A percentile compares a stretch with the other conserved stretches of the same genome.
phyloP scores from a whole-genome alignment of 2,329 filamentous ascomycete genomes.

The Balansia obtecta region DNA sequence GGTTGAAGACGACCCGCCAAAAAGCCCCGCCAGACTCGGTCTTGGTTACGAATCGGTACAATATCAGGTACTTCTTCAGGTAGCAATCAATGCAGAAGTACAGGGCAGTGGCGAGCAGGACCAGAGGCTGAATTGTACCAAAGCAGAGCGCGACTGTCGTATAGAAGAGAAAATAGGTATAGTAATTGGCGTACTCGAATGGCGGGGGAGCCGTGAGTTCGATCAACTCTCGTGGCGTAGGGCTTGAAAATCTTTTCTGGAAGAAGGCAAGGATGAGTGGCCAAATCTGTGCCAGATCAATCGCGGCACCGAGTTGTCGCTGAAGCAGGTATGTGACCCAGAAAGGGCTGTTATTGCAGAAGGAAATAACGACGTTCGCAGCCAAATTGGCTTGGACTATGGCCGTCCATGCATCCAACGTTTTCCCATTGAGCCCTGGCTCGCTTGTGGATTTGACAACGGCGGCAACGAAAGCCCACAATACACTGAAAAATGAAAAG shows the following conservation, averaged over 20 bases:
- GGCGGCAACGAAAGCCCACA: conserved; percentile 60
- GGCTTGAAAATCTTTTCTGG: conserved; percentile 69
- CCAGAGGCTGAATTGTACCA: conserved; percentile 72
- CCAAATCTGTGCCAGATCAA: conserved; percentile 84
- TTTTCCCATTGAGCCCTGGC: conserved; percentile 19
- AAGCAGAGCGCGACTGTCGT: conserved; percentile 80
- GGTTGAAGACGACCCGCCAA: conserved; percentile 87
- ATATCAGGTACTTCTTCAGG: conserved; percentile 87
- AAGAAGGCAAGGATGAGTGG: conserved; percentile 77
- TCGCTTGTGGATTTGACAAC: conserved; percentile 46
- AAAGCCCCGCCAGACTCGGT: conserved; percentile 89
- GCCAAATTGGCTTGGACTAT: conserved; percentile 54
- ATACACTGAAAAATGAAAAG: conserved; percentile 80
- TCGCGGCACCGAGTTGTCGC: conserved; percentile 83
- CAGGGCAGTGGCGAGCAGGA: conserved; percentile 72
- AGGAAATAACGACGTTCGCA: conserved; percentile 51
- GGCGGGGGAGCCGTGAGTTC: conserved; percentile 83
- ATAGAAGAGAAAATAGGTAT: conserved; percentile 97
- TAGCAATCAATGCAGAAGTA: conserved; percentile 83
- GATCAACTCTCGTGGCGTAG: conserved; percentile 83
- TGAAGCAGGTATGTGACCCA: conserved; percentile 93
- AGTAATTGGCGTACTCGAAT: conserved; percentile 94
- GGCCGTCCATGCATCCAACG: conserved; percentile 54
- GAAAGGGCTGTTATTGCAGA: conserved; percentile 76
- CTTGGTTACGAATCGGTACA: conserved; percentile 95